Evolutionary conservation across 805 yeast species (phyloP), one percentile per base, ranked within the genome.

Genomic region (Komagataella ulmi): DNA sequence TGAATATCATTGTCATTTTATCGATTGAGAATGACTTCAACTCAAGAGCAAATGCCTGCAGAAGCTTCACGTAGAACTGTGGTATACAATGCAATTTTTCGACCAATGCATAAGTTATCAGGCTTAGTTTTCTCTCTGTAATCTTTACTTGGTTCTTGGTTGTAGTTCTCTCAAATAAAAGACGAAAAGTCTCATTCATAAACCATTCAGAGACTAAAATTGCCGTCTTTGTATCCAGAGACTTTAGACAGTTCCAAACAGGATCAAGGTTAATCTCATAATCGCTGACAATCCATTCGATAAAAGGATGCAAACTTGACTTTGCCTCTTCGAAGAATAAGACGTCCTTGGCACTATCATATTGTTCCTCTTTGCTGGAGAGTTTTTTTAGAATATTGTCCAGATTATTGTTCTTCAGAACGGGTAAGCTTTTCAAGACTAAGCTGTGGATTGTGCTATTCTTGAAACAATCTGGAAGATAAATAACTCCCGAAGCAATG

Each of bases 401-500:
- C 7, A 60, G 58, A 49, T 74, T 74, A 5, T 64, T 55, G 50
- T 69, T 74, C 52, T 74, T 72, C 36, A 76, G 56, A 1, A 76
- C 74, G 2, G 84, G 86, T 44, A 86, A 63, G 52, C 82, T 80
- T 54, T 76, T 74, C 52, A 85, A 66, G 7, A 85, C 71, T 8
- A 70, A 57, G 19, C 83, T 68, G 61, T 77, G 96, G 46, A 73
- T 73, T 53, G 59, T 65, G 59, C 71, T 72, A 50, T 82, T 83
- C 24, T 67, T 63, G 6, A 71, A 71, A 17, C 79, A 76, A 6
- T 77, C 73, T 3, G 72, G 67, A 10, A 80, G 64, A 64, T 85
- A 88, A 48, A 90, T 77, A 0, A 88, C 72, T 3, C 97, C 99
- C 0, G 93, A 81, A 7, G 97, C 88, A 47, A 91, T 89, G 44